Evolutionary conservation across 2,329 filamentous ascomycete species (phyloP), one percentile per base, ranked within the genome.

Genomic region (Calycina herbarum): DNA sequence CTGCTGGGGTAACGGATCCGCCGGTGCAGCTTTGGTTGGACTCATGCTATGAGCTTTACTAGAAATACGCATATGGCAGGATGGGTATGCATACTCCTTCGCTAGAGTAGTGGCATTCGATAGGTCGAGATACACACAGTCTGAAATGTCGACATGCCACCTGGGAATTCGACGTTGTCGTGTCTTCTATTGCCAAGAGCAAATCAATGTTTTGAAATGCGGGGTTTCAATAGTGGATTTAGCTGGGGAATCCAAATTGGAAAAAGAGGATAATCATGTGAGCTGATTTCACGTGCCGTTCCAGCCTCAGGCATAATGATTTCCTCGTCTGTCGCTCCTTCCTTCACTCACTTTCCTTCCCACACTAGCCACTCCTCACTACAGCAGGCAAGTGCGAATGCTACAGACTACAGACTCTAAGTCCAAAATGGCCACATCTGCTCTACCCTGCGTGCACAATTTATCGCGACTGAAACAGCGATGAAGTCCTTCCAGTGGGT

Each of bases 1-100:
- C 24, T 64, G 65, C 27, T 58, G 54, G 15, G 42, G 42, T 17
- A 5, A 45, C 6, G 42, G 15, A n/a, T 45, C 42, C 42, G n/a
- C 42, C 42, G 42, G 42, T n/a, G 42, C 15, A n/a, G 42, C 15
- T n/a, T 17, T 45, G 6, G 42, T n/a, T 45, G 42, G 15, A 45
- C 42, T 45, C 42, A 45, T 45, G 42, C 42, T 45, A 45, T n/a
- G 2, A n/a, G n/a, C 31, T 5, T 6, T 33, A 33, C 31, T 17
- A 15, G 38, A 42, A 8, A 45, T 5, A 45, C 6, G 13, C n/a
- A 1, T 45, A n/a, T 45, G 4, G 5, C 6, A 45, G 42, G 17
- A 45, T 45, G 6, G 17, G 4, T 45, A 45, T 20, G 42, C 13
- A 45, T 45, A 13, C 42, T 17, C n/a, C 42, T n/a, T 7, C 5